Conservation (phyloP, 768 basidiomycete genomes). For the Saitozyma sp. region DNA sequence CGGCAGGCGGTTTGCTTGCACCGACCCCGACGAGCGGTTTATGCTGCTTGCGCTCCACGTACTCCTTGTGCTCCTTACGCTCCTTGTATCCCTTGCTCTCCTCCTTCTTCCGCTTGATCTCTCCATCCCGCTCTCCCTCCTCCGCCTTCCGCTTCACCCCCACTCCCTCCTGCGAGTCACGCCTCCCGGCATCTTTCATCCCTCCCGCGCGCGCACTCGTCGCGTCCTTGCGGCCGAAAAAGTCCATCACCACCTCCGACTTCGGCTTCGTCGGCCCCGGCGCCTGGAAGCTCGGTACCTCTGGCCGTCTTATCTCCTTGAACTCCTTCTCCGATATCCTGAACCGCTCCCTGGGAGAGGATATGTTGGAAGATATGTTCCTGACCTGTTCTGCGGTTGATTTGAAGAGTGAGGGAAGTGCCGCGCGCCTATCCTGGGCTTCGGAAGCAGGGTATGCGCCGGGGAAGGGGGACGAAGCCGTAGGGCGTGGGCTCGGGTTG, state of each 20-base stretch:
- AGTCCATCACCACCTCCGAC: not conserved
- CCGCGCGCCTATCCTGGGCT: not conserved
- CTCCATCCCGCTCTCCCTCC: not conserved
- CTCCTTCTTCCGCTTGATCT: no score
- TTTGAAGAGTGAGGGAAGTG: constrained; percentile 17
- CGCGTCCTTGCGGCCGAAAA: not conserved
- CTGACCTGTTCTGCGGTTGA: constrained; percentile 1
- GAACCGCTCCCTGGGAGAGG: constrained; percentile 9
- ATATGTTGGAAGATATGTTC: not conserved
- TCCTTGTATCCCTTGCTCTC: no score
- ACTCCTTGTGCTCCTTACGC: no score
- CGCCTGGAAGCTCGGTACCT: constrained; percentile 15
- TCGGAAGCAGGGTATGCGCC: constrained; percentile 14
- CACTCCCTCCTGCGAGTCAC: not conserved
- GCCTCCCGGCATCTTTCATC: not conserved
- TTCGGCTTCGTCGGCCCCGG: constrained; percentile 13
- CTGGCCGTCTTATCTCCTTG: constrained; percentile 11
- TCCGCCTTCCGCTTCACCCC: not conserved
- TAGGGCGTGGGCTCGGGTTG: not conserved
- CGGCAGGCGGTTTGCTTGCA: no score
- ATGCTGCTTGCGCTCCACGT: no score
- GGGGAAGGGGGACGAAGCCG: constrained; percentile 9
- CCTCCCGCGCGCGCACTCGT: not conserved
- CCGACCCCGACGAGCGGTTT: no score
- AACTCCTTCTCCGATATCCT: constrained; percentile 7